phyloP scores from a whole-genome alignment of 306 rosid genomes.

The Comarum palustre region DNA sequence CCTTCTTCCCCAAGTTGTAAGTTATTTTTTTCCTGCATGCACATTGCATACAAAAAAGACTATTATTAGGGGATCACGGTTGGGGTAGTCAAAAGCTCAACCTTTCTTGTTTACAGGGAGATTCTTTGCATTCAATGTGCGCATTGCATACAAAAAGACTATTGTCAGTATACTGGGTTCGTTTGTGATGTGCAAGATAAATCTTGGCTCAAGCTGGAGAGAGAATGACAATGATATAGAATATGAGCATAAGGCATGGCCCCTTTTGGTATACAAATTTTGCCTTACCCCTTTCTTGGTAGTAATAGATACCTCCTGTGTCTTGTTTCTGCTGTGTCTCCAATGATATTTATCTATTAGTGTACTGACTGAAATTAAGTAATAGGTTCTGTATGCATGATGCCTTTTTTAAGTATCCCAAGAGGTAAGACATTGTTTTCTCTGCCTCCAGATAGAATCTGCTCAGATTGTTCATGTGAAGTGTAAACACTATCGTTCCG shows the following conservation, averaged over 20 bases:
- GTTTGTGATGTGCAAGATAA: neutral
- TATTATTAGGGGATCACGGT: neutral
- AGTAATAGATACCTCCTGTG: neutral
- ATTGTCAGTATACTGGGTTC: neutral
- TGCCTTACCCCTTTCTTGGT: neutral
- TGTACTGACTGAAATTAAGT: neutral
- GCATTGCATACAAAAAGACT: too few species aligned
- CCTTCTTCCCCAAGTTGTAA: neutral
- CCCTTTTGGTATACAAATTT: neutral
- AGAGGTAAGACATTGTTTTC: neutral
- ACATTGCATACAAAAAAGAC: neutral
- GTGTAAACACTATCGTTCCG: neutral
- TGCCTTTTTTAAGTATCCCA: neutral
- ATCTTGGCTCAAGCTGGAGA: neutral
- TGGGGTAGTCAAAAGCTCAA: neutral
- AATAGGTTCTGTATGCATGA: neutral
- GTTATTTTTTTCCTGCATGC: neutral
- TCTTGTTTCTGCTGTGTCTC: conserved; percentile 4
- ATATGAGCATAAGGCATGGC: neutral
- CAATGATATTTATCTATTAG: neutral
- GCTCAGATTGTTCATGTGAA: neutral
- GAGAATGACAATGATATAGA: conserved; percentile 5
- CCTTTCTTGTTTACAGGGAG: neutral
- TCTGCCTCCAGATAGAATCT: conserved; percentile 1
- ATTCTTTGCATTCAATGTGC: neutral